Conservation (phyloP, 1,139 yeast genomes). For the Lodderomyces pseudojiufengensis region DNA sequence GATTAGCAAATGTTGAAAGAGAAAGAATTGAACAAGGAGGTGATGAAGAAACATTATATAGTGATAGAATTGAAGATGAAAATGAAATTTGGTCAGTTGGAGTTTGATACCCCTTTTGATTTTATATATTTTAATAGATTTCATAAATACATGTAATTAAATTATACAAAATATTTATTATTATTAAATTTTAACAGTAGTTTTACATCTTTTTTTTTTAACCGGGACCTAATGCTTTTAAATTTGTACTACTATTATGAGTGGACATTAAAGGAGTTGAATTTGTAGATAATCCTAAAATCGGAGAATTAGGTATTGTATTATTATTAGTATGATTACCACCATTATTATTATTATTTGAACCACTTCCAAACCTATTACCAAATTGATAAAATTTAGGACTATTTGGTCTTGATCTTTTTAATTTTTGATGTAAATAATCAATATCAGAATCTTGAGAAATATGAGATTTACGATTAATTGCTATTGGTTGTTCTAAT, state of each 20-base stretch:
- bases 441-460: slow-evolving; percentile 44
- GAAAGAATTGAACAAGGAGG: slow-evolving; percentile 90
- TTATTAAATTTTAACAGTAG: too few species aligned
- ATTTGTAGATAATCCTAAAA: slow-evolving; percentile 39
- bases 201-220: too few species aligned
- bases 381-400: slow-evolving; percentile 16
- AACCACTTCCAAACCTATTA: slow-evolving; percentile 3
- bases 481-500: slow-evolving; percentile 9
- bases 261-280: slow-evolving; percentile 46
- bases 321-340: slow-evolving; percentile 27
- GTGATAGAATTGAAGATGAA: slow-evolving; percentile 85
- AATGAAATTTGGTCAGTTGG: slow-evolving; percentile 87
- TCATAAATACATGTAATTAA: too few species aligned
- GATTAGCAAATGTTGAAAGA: slow-evolving; percentile 81
- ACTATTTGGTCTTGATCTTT: slow-evolving; percentile 76
- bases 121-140: too few species aligned
- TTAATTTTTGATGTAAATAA: slow-evolving; percentile 49
- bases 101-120: too few species aligned
- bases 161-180: too few species aligned
- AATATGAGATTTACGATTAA: slow-evolving; percentile 22
- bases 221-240: slow-evolving; percentile 11
- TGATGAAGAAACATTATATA: slow-evolving; percentile 78
- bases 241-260: slow-evolving; percentile 43
- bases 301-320: slow-evolving; percentile 59
- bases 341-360: slow-evolving; percentile 5